These are phyloP conservation scores for Aspergillus neoniger DNA, from an alignment of 2,329 filamentous ascomycete species.

Conservation along the genomic window DNA sequence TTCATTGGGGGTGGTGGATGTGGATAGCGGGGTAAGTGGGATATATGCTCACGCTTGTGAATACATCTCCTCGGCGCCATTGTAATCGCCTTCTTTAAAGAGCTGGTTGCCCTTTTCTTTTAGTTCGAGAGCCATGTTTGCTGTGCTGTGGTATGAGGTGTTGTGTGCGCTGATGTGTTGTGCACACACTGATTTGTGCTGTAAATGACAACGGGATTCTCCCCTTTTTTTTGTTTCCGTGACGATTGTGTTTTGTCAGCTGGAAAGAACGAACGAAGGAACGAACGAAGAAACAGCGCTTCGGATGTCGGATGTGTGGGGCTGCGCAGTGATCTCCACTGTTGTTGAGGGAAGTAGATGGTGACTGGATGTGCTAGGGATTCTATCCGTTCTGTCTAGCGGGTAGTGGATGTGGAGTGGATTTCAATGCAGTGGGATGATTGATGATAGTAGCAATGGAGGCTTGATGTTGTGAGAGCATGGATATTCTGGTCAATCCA, in stretches of 20 bases:
- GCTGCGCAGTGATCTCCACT: background rate
- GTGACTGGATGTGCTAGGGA: too few relatives aligned
- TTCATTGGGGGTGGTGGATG: background rate
- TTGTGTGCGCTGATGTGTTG: background rate
- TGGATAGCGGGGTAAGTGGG: background rate
- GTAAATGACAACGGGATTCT: too few relatives aligned
- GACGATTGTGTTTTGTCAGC: too few relatives aligned
- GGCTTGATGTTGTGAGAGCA: too few relatives aligned
- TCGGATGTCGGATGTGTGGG: background rate
- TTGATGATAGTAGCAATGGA: too few relatives aligned
- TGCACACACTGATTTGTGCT: too few relatives aligned
- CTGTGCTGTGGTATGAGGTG: background rate
- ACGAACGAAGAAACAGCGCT: background rate
- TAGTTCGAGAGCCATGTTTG: constrained; percentile 39
- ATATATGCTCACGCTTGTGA: constrained; percentile 45
- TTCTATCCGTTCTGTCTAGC: too few relatives aligned
- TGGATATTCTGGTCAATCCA: too few relatives aligned
- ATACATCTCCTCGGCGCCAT: constrained; percentile 49
- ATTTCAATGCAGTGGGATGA: too few relatives aligned
- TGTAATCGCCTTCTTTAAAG: constrained; percentile 49
- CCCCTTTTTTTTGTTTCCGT: too few relatives aligned
- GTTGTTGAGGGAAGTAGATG: background rate
- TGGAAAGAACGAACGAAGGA: background rate
- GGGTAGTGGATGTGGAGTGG: too few relatives aligned
- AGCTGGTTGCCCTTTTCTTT: constrained; percentile 50